Evolutionary conservation across 208 protist genomes (phyloP).

Genomic region (Crithidia expoeki): DNA sequence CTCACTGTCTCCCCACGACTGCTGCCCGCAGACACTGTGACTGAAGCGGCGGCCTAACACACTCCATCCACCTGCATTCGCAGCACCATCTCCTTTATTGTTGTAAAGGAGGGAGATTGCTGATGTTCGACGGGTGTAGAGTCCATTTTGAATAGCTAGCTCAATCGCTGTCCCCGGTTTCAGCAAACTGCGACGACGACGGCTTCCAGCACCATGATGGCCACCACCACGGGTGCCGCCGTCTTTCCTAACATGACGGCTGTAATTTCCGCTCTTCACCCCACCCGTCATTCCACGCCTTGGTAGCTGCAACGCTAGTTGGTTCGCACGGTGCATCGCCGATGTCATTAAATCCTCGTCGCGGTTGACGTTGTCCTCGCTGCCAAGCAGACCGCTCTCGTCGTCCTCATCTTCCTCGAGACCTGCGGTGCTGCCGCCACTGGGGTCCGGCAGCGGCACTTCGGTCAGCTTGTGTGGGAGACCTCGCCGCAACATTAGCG

Average conservation of each 20-base stretch:
- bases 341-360: conserved; percentile 2
- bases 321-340: neutral
- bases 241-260: neutral
- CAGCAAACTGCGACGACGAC: conserved; percentile 13
- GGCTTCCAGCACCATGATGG: neutral
- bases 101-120: neutral
- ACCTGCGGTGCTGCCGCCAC: neutral
- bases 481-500: conserved; percentile 23
- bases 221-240: neutral
- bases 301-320: neutral
- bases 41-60: neutral
- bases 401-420: neutral
- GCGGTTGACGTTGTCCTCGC: neutral
- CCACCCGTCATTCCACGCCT: neutral
- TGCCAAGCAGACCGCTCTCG: neutral
- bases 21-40: neutral
- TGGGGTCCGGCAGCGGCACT: conserved; percentile 5
- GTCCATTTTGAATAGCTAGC: conserved; percentile 11
- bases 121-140: conserved; percentile 8
- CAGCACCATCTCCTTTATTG: neutral
- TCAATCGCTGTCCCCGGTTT: conserved; percentile 31
- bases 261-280: conserved; percentile 6
- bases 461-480: neutral
- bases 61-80: neutral
- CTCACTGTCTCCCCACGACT: neutral